Percentiles rank a stretch among this genome's conserved stretches.
Evolutionary conservation across 108 stramenopile genomes (phyloP).

Genomic region (Cafeteria roenbergensis): DNA sequence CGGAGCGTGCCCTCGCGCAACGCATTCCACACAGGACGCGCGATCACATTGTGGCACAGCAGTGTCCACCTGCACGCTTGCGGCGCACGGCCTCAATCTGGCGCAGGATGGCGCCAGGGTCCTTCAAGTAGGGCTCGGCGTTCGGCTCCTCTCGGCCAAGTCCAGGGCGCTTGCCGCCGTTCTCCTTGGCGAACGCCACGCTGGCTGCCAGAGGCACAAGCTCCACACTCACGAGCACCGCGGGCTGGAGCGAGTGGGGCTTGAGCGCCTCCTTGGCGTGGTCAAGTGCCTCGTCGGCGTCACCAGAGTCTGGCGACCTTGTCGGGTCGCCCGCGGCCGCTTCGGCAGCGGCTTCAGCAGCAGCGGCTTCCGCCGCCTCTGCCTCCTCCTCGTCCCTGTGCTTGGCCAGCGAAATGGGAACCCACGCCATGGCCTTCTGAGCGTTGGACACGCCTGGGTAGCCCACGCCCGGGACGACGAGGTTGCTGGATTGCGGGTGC

Average conservation of each 20-base stretch:
- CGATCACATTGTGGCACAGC: no score
- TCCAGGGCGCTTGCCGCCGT: background rate
- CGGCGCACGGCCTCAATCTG: background rate
- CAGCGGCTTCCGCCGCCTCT: background rate
- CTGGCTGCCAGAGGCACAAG: background rate
- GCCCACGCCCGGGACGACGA: background rate
- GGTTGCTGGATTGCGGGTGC: background rate
- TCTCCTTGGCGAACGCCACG: background rate
- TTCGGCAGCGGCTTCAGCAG: background rate
- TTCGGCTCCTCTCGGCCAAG: background rate
- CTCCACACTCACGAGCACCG: background rate
- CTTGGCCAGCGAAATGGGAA: background rate
- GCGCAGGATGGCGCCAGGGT: background rate
- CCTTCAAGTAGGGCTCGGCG: background rate
- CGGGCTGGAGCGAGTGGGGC: background rate
- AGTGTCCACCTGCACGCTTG: background rate
- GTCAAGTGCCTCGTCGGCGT: background rate
- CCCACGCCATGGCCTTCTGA: background rate
- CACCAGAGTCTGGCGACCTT: background rate
- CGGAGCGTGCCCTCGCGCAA: no score
- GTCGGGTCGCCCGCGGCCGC: background rate
- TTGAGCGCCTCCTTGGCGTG: background rate
- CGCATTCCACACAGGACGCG: no score
- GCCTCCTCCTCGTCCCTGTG: background rate
- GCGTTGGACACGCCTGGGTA: background rate